Evolutionary conservation across 2,329 filamentous ascomycete species (phyloP), one percentile per base, ranked within the genome.

Genomic region (Conoideocrella luteorostrata): DNA sequence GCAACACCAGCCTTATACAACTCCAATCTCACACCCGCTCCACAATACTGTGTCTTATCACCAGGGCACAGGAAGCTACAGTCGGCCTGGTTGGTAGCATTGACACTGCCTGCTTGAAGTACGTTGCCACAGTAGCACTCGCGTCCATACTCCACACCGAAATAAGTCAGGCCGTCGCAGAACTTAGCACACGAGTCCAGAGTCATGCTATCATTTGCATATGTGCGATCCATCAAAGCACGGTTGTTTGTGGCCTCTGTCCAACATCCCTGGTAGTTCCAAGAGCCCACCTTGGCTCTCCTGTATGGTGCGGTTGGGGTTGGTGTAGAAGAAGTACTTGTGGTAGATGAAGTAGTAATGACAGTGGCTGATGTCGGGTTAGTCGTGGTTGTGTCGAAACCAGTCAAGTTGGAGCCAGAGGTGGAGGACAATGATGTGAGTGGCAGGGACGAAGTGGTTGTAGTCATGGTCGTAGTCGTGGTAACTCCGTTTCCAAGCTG

Each of bases 41-140:
- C 63, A 20, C 63, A 66, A 10, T 49, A 65, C 4, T 53, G 47
- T 4, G 50, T 52, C 0, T 47, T 50, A 26, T 68, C 55, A 4
- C 63, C 65, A 10, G 65, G 62, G 41, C 65, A 68, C 6, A 49
- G 41, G 26, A 62, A 56, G 24, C 53, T 60, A 41, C 65, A 67
- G 46, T 57, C 51, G 1, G 55, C 56, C 6, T 61, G 52, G 33
- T 66, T 62, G 39, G 52, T 56, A 2, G 52, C 41, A 11, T 46
- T 47, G 9, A 45, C 26, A 46, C 51, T 56, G 2, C 62, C 63
- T 4, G 52, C 50, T 17, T 57, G 54, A 7, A 67, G 47, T 1
- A 36, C 41, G 39, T 63, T 55, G 7, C 62, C 62, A 29, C 64
- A 68, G 54, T 61, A 68, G 17, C 65, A 67, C 26, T 67, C 64